A percentile compares a stretch with the other conserved stretches of the same genome.
Evolutionary conservation across 2,329 filamentous ascomycete genomes (phyloP).

Genomic region (Xylaria polymorpha): DNA sequence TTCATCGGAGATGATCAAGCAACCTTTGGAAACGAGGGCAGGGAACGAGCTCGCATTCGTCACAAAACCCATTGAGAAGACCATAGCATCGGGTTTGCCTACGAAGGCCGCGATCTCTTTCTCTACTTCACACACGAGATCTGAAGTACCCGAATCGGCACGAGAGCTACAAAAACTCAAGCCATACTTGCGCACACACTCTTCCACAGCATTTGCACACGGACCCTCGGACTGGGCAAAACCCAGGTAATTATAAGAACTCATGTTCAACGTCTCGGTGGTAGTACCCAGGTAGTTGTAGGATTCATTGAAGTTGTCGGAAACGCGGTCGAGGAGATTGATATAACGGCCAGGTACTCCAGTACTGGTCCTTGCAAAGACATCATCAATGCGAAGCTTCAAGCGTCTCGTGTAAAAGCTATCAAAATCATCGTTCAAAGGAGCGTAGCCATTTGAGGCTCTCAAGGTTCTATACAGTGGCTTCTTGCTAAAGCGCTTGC

Average conservation of each 20-base stretch:
- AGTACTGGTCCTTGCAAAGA: slow-evolving; percentile 91
- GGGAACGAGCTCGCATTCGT: slow-evolving; percentile 96
- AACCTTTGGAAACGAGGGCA: slow-evolving; percentile 90
- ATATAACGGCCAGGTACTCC: slow-evolving; percentile 96
- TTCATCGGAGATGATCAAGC: slow-evolving; percentile 94
- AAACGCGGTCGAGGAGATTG: slow-evolving; percentile 89
- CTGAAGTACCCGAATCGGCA: slow-evolving; percentile 85
- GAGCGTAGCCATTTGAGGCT: slow-evolving; percentile 88
- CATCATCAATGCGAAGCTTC: slow-evolving; percentile 96
- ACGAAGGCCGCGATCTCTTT: slow-evolving; percentile 89
- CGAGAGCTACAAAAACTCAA: slow-evolving; percentile 85
- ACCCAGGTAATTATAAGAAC: slow-evolving; percentile 98
- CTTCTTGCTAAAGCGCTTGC: slow-evolving; percentile 90
- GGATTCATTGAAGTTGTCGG: slow-evolving; percentile 89
- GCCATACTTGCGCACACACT: slow-evolving; percentile 84
- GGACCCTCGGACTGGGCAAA: slow-evolving; percentile 98
- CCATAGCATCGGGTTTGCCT: slow-evolving; percentile 92
- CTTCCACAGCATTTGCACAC: slow-evolving; percentile 92
- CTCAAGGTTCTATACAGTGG: slow-evolving; percentile 85
- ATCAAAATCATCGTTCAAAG: slow-evolving; percentile 97
- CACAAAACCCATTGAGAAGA: slow-evolving; percentile 99
- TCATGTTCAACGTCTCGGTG: slow-evolving; percentile 97
- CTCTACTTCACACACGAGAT: slow-evolving; percentile 90
- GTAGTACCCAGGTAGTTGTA: slow-evolving; percentile 90
- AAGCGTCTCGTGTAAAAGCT: slow-evolving; percentile 95